Evolutionary conservation across 768 basidiomycete species (phyloP), one percentile per base, ranked within the genome.

Genomic region (Tricholoma hemisulphureum): DNA sequence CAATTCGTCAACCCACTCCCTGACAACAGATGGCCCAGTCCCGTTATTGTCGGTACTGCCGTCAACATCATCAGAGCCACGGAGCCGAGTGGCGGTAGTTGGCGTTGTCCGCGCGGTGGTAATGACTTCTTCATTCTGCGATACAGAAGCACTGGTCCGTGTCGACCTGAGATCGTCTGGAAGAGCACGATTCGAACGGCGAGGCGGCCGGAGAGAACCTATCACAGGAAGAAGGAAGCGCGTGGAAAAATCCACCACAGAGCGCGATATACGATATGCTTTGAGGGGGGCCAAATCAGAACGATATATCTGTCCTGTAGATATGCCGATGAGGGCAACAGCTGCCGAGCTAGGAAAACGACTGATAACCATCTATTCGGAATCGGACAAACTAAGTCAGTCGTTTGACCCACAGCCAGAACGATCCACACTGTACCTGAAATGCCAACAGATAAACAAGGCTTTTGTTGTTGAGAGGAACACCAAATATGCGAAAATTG

Each of bases 231-330:
- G 72, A 10, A 95, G 67, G 64, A 83, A 83, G 4, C 76, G 78
- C n/a, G 73, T 71, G 13, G 84, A 74, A 58, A 93, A 79, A 16
- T 73, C 68, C 37, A 88, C 76, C 7, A 89, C 60, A 5, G 77
- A 71, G 0, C 79, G 80, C 0, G 94, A 84, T 24, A 96, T 71
- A 23, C 94, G 85, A 77, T 92, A 95, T 3, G 81, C 71, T 65
- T 95, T 94, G 51, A 95, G 79, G 54, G 84, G 84, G 16, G 90
- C 80, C 14, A 93, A 66, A 67, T 95, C 93, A 7, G 93, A 88
- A 35, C 93, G 88, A 69, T 95, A 96, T 32, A 93, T 74, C 63
- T 87, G 83, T 1, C 94, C 93, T 6, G 83, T 74, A 8, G 89
- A 61, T 6, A 93, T 58, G 21, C 94, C 94, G 31, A 91, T 72